These are phyloP conservation scores for Paramecium caudatum DNA, from an alignment of 73 alveolate genomes.

Conservation along the genomic window DNA sequence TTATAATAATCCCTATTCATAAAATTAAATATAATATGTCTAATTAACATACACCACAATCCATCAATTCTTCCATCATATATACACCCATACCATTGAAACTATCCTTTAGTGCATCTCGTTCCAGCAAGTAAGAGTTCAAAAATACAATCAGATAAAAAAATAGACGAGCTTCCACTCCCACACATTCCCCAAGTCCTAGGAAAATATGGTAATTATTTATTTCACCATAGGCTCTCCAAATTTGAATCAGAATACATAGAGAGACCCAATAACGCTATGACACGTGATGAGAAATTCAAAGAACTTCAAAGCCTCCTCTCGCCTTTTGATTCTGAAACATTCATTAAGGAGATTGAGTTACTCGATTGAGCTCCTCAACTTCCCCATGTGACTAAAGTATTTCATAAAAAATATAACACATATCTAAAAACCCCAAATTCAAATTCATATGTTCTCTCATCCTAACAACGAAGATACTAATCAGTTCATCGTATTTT, in stretches of 20 bases:
- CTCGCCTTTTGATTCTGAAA: constrained; percentile 23
- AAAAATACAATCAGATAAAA: background rate
- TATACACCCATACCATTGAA: constrained; percentile 46
- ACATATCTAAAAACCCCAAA: too few species aligned
- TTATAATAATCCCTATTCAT: background rate
- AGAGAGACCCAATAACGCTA: constrained; percentile 38
- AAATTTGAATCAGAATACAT: background rate
- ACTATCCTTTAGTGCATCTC: background rate
- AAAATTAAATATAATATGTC: constrained; percentile 31
- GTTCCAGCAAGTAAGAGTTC: constrained; percentile 33
- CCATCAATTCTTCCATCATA: constrained; percentile 33
- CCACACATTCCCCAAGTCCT: constrained; percentile 37
- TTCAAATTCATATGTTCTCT: too few species aligned
- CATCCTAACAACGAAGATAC: too few species aligned
- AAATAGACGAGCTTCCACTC: background rate
- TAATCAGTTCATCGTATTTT: too few species aligned
- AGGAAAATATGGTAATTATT: background rate
- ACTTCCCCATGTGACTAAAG: constrained; percentile 28
- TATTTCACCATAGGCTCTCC: constrained; percentile 31
- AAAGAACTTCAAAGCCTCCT: constrained; percentile 18
- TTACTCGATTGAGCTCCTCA: background rate
- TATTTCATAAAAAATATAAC: too few species aligned
- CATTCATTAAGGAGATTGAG: constrained; percentile 17
- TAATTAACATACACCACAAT: constrained; percentile 38
- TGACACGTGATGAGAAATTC: constrained; percentile 36